Evolutionary conservation across 805 yeast species (phyloP), one percentile per base, ranked within the genome.

Genomic region (Helenozyma rhizophorensis): DNA sequence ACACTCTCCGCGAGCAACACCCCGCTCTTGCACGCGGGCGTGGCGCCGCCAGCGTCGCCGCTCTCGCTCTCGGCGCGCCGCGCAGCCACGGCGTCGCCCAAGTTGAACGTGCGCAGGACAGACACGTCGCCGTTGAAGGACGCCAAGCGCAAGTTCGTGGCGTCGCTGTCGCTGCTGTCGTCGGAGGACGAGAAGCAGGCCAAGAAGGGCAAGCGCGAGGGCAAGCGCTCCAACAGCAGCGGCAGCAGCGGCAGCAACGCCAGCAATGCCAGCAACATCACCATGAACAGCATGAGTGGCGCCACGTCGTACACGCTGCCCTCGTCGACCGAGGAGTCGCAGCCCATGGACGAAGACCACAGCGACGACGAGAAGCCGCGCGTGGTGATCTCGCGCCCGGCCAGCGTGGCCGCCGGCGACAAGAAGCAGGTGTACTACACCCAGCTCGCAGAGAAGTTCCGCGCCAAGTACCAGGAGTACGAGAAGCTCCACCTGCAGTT

Each of bases 291-390:
- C 29, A 23, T 23, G 14, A 30, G 34, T 14, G 24, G 27, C 14
- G 17, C 27, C 10, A 33, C 29, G 21, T 43, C 51, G 2, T 53
- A 52, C 35, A 59, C 69, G 6, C 65, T 68, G 22, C 68, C 70
- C 9, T 58, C 65, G 1, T 62, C 68, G 4, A 50, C 50, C 16
- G 52, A 55, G 30, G 64, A 58, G 16, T n/a, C n/a, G n/a, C 59
- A 55, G 8, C 33, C 42, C 31, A 27, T 45, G 23, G 36, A 25
- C 36, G 39, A 37, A 29, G 38, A 32, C 14, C 31, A 37, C 17
- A 48, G 45, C n/a, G 53, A 43, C 25, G 47, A 40, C 17, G 27
- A 18, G 8, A 37, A 36, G 30, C 14, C 24, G 7, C 25, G 17
- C 14, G 9, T 26, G 9, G 33, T 27, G 11, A 33, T 28, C 13